Evolutionary conservation across 2,329 filamentous ascomycete species (phyloP).

Genomic region (Colletotrichum magnum): DNA sequence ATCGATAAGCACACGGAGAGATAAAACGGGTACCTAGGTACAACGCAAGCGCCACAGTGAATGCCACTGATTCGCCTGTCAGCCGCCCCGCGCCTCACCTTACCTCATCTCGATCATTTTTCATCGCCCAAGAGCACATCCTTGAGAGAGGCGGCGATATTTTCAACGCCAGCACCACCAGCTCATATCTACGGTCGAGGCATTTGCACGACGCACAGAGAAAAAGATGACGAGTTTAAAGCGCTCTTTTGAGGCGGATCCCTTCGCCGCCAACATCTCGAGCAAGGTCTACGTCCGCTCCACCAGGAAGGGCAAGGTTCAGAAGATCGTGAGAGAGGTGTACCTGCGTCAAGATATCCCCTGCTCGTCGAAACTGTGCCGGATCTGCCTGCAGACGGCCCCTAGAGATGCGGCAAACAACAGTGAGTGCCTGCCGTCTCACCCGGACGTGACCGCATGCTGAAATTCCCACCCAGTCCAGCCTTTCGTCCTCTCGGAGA

Average conservation of each 20-base stretch:
- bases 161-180: constrained; percentile 12
- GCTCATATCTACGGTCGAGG: constrained; percentile 11
- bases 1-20: constrained; percentile 18
- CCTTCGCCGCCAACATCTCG: constrained; percentile 80
- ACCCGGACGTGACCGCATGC: not conserved
- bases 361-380: constrained; percentile 93
- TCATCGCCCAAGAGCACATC: constrained; percentile 24
- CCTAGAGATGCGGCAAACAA: constrained; percentile 85
- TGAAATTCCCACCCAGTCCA: constrained; percentile 65
- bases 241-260: constrained; percentile 66
- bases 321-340: constrained; percentile 97
- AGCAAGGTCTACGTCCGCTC: constrained; percentile 97
- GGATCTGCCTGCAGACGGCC: constrained; percentile 79
- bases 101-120: constrained; percentile 35
- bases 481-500: constrained; percentile 90
- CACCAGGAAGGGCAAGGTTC: constrained; percentile 95
- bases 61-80: constrained; percentile 41
- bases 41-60: constrained; percentile 21
- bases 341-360: constrained; percentile 98
- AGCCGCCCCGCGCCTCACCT: constrained; percentile 31
- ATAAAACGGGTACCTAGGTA: constrained; percentile 34
- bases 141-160: not conserved
- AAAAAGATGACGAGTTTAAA: constrained; percentile 76
- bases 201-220: not conserved
- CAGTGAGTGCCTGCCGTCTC: constrained; percentile 62